These are phyloP conservation scores for Phytophthora cryptogea DNA, from an alignment of 352 stramenopile species.

Conservation along the genomic window DNA sequence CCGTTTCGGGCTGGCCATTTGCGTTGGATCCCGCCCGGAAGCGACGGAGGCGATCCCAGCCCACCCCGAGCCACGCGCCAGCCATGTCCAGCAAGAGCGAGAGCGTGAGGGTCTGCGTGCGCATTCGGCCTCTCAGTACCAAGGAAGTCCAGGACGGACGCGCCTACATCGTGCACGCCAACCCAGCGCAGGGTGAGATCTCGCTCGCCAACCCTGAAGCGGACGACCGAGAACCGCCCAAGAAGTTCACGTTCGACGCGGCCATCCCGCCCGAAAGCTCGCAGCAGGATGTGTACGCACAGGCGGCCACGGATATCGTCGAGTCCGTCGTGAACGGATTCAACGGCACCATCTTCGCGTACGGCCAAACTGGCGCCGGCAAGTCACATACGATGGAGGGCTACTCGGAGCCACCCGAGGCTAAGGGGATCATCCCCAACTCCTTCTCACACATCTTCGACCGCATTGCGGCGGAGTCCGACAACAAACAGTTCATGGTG, in stretches of 20 bases:
- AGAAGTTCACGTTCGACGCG: conserved; percentile 96
- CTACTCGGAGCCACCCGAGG: conserved; percentile 82
- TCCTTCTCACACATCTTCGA: conserved; percentile 97
- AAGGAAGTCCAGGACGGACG: conserved; percentile 93
- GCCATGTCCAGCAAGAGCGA: conserved; percentile 59
- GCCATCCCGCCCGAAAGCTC: conserved; percentile 85
- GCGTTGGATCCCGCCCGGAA: conserved; percentile 1
- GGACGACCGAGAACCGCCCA: conserved; percentile 79
- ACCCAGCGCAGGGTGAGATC: conserved; percentile 83
- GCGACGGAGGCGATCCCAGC: conserved; percentile 12
- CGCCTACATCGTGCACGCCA: conserved; percentile 75
- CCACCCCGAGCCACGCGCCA: neutral
- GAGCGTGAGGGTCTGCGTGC: conserved; percentile 93
- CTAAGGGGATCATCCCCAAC: conserved; percentile 96
- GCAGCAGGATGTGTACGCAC: conserved; percentile 93
- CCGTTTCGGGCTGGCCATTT: conserved; percentile 16
- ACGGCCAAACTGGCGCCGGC: conserved; percentile 89
- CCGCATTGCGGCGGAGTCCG: conserved; percentile 78
- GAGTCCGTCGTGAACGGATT: conserved; percentile 94
- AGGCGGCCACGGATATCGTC: conserved; percentile 89
- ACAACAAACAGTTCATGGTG: conserved; percentile 93
- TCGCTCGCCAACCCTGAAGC: conserved; percentile 84
- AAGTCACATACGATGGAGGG: conserved; percentile 94
- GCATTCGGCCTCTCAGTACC: conserved; percentile 91
- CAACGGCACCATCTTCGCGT: conserved; percentile 97